These are phyloP conservation scores for Harringtonia lauricola DNA, from an alignment of 2,329 filamentous ascomycete species.

Conservation along the genomic window DNA sequence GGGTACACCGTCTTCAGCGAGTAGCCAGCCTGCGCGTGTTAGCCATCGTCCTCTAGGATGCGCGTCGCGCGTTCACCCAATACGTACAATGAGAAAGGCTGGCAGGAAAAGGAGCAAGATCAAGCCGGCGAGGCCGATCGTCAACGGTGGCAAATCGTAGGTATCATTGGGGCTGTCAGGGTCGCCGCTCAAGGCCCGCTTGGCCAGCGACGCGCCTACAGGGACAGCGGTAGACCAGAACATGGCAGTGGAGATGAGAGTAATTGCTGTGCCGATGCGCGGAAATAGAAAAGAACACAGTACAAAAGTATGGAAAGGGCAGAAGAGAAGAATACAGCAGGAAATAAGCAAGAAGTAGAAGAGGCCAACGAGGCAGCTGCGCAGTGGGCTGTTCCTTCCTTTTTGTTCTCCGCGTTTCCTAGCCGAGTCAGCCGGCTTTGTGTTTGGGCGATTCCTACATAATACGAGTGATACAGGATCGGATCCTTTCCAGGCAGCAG, in stretches of 20 bases:
- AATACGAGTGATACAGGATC: too few relatives aligned
- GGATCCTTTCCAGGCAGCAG: too few relatives aligned
- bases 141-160: constrained; percentile 18
- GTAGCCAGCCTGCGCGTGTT: constrained; percentile 31
- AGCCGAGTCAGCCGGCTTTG: background rate
- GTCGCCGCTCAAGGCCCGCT: constrained; percentile 1
- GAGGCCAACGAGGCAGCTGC: background rate
- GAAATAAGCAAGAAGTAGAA: background rate
- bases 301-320: background rate
- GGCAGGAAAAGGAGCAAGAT: constrained; percentile 35
- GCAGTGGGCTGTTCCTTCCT: constrained; percentile 5
- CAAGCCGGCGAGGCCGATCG: constrained; percentile 24
- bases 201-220: constrained; percentile 7
- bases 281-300: background rate
- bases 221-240: constrained; percentile 5
- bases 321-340: background rate
- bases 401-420: constrained; percentile 2
- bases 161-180: constrained; percentile 9
- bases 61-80: rapidly evolving
- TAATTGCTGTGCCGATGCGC: too few relatives aligned
- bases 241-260: background rate
- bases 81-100: constrained; percentile 29
- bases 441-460: too few relatives aligned
- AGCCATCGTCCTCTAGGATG: background rate
- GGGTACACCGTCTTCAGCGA: constrained; percentile 39